These are phyloP conservation scores for Pachysolen tannophilus DNA, from an alignment of 805 yeast species.

Conservation along the genomic window DNA sequence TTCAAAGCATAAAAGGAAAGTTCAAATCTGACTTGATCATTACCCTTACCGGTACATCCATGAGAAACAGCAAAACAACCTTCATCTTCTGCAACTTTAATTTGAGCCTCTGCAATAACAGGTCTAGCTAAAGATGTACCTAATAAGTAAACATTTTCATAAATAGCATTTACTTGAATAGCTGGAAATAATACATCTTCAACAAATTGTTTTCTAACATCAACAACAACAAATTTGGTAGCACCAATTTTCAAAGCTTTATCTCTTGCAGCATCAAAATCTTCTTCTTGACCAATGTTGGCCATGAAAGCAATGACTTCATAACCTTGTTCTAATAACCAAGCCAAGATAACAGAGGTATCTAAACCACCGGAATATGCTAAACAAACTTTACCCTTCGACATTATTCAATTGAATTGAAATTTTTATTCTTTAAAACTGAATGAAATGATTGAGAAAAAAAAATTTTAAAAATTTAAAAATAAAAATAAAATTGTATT, in stretches of 20 bases:
- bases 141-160: constrained; percentile 92
- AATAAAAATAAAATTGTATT: too few species aligned
- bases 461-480: too few species aligned
- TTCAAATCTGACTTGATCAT: constrained; percentile 98
- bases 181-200: constrained; percentile 93
- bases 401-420: too few species aligned
- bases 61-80: constrained; percentile 98
- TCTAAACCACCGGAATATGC: constrained; percentile 99
- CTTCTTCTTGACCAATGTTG: constrained; percentile 98
- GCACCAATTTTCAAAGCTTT: constrained; percentile 98
- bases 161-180: constrained; percentile 93
- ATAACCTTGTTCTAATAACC: constrained; percentile 96
- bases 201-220: constrained; percentile 92
- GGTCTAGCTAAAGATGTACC: constrained; percentile 99
- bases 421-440: too few species aligned
- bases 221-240: constrained; percentile 86
- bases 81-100: constrained; percentile 91
- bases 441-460: too few species aligned
- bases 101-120: constrained; percentile 97
- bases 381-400: constrained; percentile 97
- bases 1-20: constrained; percentile 94
- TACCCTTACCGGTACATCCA: constrained; percentile 99
- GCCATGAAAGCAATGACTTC: constrained; percentile 99
- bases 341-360: constrained; percentile 94
- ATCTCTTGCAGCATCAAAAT: constrained; percentile 92